These are phyloP conservation scores for Carnegiea gigantea DNA, from an alignment of 179 eudicot species.

Conservation along the genomic window DNA sequence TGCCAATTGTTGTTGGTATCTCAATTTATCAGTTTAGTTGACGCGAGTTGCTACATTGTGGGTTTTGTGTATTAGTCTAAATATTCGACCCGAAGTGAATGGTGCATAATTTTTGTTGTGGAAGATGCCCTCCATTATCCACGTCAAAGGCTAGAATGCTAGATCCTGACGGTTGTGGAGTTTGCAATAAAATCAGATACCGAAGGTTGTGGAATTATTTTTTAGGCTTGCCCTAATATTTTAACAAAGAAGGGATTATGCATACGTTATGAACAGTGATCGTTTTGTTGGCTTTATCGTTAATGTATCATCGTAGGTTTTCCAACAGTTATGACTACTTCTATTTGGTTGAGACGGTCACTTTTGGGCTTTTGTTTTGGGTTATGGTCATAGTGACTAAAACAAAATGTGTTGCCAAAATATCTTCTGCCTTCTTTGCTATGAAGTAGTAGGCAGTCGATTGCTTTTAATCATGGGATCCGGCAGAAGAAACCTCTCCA, in stretches of 20 bases:
- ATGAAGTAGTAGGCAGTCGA: neutral
- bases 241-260: neutral
- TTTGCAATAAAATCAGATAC: neutral
- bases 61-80: neutral
- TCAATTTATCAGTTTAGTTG: neutral
- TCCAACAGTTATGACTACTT: neutral
- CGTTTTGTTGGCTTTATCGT: neutral
- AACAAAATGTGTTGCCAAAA: neutral
- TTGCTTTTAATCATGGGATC: neutral
- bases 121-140: slow-evolving; percentile 7
- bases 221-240: neutral
- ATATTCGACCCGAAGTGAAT: slow-evolving; percentile 13
- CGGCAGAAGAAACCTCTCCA: neutral
- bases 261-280: neutral
- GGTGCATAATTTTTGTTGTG: slow-evolving; percentile 2
- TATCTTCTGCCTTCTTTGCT: neutral
- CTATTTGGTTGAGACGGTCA: neutral
- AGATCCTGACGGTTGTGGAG: neutral
- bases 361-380: neutral
- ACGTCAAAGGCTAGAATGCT: neutral
- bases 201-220: neutral
- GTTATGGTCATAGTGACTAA: neutral
- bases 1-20: slow-evolving; percentile 20
- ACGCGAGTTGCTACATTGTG: slow-evolving; percentile 9
- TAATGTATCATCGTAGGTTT: neutral